Evolutionary conservation across 2,329 filamentous ascomycete species (phyloP), one percentile per base, ranked within the genome.

Genomic region (Aspergillus viridinutans): DNA sequence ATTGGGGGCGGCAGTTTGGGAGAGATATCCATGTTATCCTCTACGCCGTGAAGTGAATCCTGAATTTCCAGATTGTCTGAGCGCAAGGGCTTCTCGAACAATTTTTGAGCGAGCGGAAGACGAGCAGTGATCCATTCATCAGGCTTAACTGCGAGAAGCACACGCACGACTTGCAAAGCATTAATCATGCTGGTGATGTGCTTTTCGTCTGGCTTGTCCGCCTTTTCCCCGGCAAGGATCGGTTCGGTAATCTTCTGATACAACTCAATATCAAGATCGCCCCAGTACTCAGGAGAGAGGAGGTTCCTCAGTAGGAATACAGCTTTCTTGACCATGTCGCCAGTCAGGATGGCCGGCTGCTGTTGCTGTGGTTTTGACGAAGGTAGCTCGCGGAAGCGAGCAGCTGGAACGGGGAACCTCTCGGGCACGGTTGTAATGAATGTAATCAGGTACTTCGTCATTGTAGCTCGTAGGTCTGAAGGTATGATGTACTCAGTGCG

Each of bases 391-490:
- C 85, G 83, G 45, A 85, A 81, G 65, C 87, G 89, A 14, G 85
- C 82, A 23, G 89, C 89, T 14, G 88, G 88, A 23, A 92, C 83
- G 21, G 87, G 86, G 70, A 90, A 97, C 35, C 92, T 85, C 73
- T 97, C 94, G 20, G 89, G 88, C 23, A 97, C 81, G 52, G 91
- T 89, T 1, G 92, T 92, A 64, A 97, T 96, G 74, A 97, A 97
- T 59, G 94, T 90, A 29, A 97, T 90, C 32, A 99, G 83, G 69
- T 97, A 99, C 74, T 96, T 97, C 50, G 97, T 83, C 79, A 99
- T 88, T 72, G 91, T 88, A 47, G 87, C 83, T 21, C 92, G 85
- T 54, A 89, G 85, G 1, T 83, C 72, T 0, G 82, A 71, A 8
- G 89, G 84, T 26, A 93, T 86, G 59, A 83, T 80, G 64, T 90